These are phyloP conservation scores for Suillus placidus DNA, from an alignment of 768 basidiomycete genomes.

Conservation along the genomic window DNA sequence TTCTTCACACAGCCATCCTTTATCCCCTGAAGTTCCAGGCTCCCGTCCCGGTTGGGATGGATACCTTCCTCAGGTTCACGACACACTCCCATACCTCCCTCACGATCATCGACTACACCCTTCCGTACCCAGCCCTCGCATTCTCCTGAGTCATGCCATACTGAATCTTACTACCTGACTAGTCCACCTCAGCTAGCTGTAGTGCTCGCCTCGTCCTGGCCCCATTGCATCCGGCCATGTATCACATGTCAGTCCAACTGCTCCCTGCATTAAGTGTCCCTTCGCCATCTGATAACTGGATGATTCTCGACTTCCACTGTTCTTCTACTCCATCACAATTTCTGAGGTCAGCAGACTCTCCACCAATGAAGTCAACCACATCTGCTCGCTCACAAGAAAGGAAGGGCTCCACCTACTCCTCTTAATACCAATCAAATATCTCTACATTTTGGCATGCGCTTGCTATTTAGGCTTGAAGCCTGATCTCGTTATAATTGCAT, in stretches of 20 bases:
- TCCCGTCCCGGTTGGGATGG: too few relatives aligned
- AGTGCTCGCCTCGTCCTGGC: slow-evolving; percentile 71
- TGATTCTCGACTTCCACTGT: slow-evolving; percentile 38
- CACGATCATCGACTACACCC: slow-evolving; percentile 69
- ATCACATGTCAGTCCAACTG: slow-evolving; percentile 38
- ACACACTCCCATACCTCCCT: slow-evolving; percentile 58
- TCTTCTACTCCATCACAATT: slow-evolving; percentile 53
- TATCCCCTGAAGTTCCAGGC: too few relatives aligned
- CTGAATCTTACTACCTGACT: slow-evolving; percentile 42
- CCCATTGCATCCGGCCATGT: slow-evolving; percentile 61
- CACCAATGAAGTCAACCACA: slow-evolving; percentile 52
- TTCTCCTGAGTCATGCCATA: slow-evolving; percentile 65
- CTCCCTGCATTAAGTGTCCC: slow-evolving; percentile 56
- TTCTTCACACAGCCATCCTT: too few relatives aligned
- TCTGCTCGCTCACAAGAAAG: slow-evolving; percentile 45
- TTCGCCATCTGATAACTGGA: slow-evolving; percentile 48
- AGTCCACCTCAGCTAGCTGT: slow-evolving; percentile 57
- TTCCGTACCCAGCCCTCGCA: slow-evolving; percentile 73
- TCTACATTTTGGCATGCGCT: slow-evolving; percentile 13
- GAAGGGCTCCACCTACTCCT: slow-evolving; percentile 29
- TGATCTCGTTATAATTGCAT: slow-evolving; percentile 7
- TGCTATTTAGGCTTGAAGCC: slow-evolving; percentile 5
- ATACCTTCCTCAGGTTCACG: slow-evolving; percentile 41
- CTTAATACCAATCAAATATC: slow-evolving; percentile 13
- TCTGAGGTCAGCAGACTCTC: slow-evolving; percentile 56